phyloP scores from a whole-genome alignment of 2,329 filamentous ascomycete genomes.

The Fusarium domesticum region DNA sequence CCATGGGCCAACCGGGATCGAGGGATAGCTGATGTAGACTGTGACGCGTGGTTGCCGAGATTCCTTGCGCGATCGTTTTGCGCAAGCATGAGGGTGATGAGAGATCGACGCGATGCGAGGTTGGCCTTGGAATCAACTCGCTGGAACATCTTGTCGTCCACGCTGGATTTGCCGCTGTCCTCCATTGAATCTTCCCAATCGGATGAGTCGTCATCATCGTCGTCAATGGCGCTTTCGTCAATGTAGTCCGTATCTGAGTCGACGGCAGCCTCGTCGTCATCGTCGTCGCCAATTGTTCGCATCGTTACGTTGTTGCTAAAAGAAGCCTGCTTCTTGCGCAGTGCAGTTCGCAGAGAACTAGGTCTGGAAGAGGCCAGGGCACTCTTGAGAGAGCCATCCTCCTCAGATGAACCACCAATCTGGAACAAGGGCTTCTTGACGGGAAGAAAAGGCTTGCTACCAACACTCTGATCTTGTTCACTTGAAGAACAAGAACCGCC shows the following conservation, averaged over 20 bases:
- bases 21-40: slow-evolving; percentile 68
- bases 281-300: slow-evolving; percentile 58
- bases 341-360: slow-evolving; percentile 39
- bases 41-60: slow-evolving; percentile 65
- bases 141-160: slow-evolving; percentile 82
- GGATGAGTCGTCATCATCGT: slow-evolving; percentile 57
- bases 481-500: slow-evolving; percentile 79
- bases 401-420: slow-evolving; percentile 64
- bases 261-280: slow-evolving; percentile 45
- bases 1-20: slow-evolving; percentile 52
- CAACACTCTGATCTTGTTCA: slow-evolving; percentile 49
- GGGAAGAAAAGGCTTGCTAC: slow-evolving; percentile 36
- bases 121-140: slow-evolving; percentile 86
- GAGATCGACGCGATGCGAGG: slow-evolving; percentile 78
- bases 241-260: slow-evolving; percentile 66
- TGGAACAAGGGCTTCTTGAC: slow-evolving; percentile 47
- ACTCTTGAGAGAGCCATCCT: slow-evolving; percentile 70
- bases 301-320: slow-evolving; percentile 75
- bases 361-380: slow-evolving; percentile 46
- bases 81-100: slow-evolving; percentile 84
- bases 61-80: slow-evolving; percentile 70
- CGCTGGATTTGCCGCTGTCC: slow-evolving; percentile 78
- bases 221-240: slow-evolving; percentile 79
- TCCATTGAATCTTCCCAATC: slow-evolving; percentile 68
- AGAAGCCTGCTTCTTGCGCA: slow-evolving; percentile 72